Percentiles rank a stretch among this genome's conserved stretches.
Conservation (phyloP, 1,284 basidiomycete genomes). For the Rhodofomes roseus region DNA sequence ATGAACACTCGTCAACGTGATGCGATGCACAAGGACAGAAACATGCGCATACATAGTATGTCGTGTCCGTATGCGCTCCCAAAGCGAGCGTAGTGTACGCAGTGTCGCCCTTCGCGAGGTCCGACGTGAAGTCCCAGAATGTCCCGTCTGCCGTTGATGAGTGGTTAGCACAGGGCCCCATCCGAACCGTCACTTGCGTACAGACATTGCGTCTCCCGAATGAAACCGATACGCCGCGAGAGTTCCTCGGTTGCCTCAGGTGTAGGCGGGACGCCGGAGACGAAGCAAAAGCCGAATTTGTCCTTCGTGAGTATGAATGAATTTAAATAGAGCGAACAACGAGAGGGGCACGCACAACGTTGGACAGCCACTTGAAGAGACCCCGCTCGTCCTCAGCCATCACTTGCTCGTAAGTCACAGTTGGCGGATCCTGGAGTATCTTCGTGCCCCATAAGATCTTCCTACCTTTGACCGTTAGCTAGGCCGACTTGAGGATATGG, state of each 20-base stretch:
- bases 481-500: background rate
- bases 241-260: slow-evolving; percentile 85
- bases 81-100: slow-evolving; percentile 89
- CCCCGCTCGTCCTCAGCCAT: slow-evolving; percentile 69
- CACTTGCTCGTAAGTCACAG: slow-evolving; percentile 70
- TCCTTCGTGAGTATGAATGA: slow-evolving; percentile 44
- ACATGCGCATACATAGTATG: slow-evolving; percentile 73
- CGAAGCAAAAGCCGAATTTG: slow-evolving; percentile 86
- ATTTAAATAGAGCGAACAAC: background rate
- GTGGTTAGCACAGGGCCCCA: background rate
- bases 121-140: slow-evolving; percentile 97
- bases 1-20: background rate
- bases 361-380: slow-evolving; percentile 78
- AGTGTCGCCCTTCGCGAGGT: slow-evolving; percentile 88
- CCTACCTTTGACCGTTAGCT: slow-evolving; percentile 33
- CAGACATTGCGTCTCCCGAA: slow-evolving; percentile 91
- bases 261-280: slow-evolving; percentile 78
- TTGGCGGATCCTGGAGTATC: slow-evolving; percentile 76
- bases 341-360: slow-evolving; percentile 52
- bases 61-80: slow-evolving; percentile 93
- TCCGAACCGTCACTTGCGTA: background rate
- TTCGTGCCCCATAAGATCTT: slow-evolving; percentile 80
- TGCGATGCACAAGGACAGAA: background rate
- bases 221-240: slow-evolving; percentile 77
- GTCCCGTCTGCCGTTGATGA: slow-evolving; percentile 60